Evolutionary conservation across 192 early-diverging fungal genomes (phyloP), one percentile per base, ranked within the genome.

Genomic region (Phlyctochytrium planicorne): DNA sequence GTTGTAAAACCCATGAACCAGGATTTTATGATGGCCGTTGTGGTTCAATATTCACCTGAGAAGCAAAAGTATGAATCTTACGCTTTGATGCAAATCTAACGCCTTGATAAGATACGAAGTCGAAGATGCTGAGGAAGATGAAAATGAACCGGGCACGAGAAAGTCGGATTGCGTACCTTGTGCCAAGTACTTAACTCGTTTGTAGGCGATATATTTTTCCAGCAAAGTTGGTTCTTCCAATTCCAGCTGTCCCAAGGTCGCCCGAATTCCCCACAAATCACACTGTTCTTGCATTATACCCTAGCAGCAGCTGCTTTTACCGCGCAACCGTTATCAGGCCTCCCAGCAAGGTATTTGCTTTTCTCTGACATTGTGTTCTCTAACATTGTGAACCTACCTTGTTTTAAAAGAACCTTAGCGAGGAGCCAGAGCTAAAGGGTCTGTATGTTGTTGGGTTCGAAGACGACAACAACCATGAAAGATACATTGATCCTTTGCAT

Each of bases 241-340:
- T 82, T 34, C 63, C 79, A 17, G 56, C 36, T 2, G 67, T 70
- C 31, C 31, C 27, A n/a, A 55, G 52, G 20, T 17, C 59, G 27
- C 52, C 35, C 33, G 74, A 79, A 36, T 81, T 77, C 55, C 71
- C 67, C 4, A 66, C 62, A 53, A 71, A 63, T 25, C 68, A 75
- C 40, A 62, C 62, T 37, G 82, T 83, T 20, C 66, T 83, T 56
- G 79, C 82, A 34, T 61, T 79, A 33, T 83, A 75, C 52, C 79
- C 79, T 23, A 59, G 53, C 1, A 77, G 65, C 17, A 81, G 63
- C 29, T 83, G 82, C 57, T 83, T 83, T 52, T 83, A 83, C 53
- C 63, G 67, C 29, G 82, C 77, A 14, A 64, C 35, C 14, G 77
- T 83, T 1, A 66, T 69, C 14, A 31, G 59, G 2, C 53, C 71